Percentiles rank a stretch among this genome's conserved stretches.
Evolutionary conservation across 148 eudicot genomes (phyloP).

Genomic region (Suaeda aralocaspica): DNA sequence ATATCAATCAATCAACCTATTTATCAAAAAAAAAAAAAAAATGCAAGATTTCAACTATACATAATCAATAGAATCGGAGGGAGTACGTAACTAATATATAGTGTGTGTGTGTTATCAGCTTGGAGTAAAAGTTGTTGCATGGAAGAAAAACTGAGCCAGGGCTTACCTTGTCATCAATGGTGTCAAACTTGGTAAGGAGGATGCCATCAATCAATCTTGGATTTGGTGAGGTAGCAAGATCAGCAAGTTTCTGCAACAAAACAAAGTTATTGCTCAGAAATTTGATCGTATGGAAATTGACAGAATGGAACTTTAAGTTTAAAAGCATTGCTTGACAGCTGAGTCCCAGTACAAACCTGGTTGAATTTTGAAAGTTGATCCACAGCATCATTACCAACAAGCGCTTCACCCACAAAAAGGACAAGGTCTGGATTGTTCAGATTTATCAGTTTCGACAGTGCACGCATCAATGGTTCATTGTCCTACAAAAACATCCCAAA

Average conservation of each 20-base stretch:
- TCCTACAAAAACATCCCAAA: constrained; percentile 48
- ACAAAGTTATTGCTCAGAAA: constrained; percentile 14
- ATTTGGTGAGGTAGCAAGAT: constrained; percentile 67
- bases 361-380: constrained; percentile 92
- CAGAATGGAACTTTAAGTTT: background rate
- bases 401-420: constrained; percentile 96
- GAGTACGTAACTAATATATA: no score
- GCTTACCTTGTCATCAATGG: constrained; percentile 91
- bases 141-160: background rate
- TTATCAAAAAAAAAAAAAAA: no score
- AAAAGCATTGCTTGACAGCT: background rate
- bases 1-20: no score
- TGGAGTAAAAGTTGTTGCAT: background rate
- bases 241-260: constrained; percentile 74
- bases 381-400: constrained; percentile 95
- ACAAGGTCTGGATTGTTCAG: constrained; percentile 87
- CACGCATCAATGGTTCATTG: constrained; percentile 97
- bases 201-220: constrained; percentile 96
- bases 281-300: background rate
- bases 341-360: constrained; percentile 41
- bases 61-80: no score
- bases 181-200: constrained; percentile 94
- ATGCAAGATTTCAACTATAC: no score
- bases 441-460: constrained; percentile 80
- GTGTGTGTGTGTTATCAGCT: background rate